Conservation (phyloP, 2,329 filamentous ascomycete genomes). For the Xylaria sp. region DNA sequence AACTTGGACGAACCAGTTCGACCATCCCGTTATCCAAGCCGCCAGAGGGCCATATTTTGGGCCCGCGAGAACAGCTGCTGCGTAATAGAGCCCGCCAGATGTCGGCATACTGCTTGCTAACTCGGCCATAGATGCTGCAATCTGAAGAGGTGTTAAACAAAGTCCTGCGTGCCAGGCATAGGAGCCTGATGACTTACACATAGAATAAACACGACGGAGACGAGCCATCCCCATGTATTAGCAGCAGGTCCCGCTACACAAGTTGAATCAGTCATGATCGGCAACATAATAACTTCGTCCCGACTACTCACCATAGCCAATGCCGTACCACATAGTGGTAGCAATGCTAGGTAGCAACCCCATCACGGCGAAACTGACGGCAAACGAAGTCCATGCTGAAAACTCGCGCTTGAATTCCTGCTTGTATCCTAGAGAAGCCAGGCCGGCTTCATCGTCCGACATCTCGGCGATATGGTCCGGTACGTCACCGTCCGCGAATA, state of each 20-base stretch:
- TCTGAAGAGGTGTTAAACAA: slow-evolving; percentile 36
- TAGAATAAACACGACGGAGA: slow-evolving; percentile 78
- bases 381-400: slow-evolving; percentile 78
- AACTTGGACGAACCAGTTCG: slow-evolving; percentile 50
- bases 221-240: slow-evolving; percentile 81
- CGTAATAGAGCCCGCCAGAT: slow-evolving; percentile 78
- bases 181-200: slow-evolving; percentile 58
- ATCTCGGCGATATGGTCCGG: slow-evolving; percentile 46
- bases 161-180: not conserved
- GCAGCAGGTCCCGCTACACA: slow-evolving; percentile 54
- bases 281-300: not conserved
- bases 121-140: slow-evolving; percentile 74
- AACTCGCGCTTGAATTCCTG: slow-evolving; percentile 71
- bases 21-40: slow-evolving; percentile 50
- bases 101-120: slow-evolving; percentile 79
- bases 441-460: slow-evolving; percentile 65
- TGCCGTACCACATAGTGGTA: slow-evolving; percentile 76
- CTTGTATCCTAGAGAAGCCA: slow-evolving; percentile 69
- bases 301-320: slow-evolving; percentile 54
- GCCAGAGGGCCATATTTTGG: slow-evolving; percentile 49
- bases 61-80: slow-evolving; percentile 72
- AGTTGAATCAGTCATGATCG: slow-evolving; percentile 23
- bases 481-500: slow-evolving; percentile 44
- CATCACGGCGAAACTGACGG: slow-evolving; percentile 77
- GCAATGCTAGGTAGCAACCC: slow-evolving; percentile 77